These are phyloP conservation scores for Amphirosellinia nigrospora DNA, from an alignment of 495 filamentous ascomycete genomes.

Conservation along the genomic window DNA sequence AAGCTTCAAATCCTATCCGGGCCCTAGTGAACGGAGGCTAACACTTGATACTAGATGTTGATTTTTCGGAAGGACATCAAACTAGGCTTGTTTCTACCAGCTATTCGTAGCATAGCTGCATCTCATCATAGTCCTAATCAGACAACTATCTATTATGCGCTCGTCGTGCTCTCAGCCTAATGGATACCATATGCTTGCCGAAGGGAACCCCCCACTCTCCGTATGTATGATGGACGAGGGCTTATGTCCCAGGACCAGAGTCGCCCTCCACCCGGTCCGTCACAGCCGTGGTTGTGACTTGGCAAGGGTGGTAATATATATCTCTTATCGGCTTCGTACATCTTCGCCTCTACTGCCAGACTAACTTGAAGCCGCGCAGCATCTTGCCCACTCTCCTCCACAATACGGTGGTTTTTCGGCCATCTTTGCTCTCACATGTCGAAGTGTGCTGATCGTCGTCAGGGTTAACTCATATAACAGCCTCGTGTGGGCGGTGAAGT, in stretches of 20 bases:
- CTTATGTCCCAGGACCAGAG: constrained; percentile 19
- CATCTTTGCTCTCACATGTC: constrained; percentile 16
- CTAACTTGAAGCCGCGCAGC: neutral
- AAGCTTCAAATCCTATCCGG: neutral
- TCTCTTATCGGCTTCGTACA: constrained; percentile 23
- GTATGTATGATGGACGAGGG: constrained; percentile 16
- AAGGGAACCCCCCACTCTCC: constrained; percentile 23
- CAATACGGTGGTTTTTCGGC: constrained; percentile 19
- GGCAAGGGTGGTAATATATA: constrained; percentile 27
- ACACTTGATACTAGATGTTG: neutral
- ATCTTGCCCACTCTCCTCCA: constrained; percentile 17
- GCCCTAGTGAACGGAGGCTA: neutral
- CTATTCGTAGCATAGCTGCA: neutral
- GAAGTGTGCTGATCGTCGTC: neutral
- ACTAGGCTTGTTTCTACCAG: neutral
- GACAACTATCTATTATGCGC: constrained; percentile 2
- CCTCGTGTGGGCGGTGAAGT: constrained; percentile 21
- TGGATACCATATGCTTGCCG: constrained; percentile 18
- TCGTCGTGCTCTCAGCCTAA: constrained; percentile 6
- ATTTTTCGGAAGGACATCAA: neutral
- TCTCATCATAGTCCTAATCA: neutral
- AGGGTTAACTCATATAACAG: constrained; percentile 9
- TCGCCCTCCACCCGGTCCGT: constrained; percentile 27
- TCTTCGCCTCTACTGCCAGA: neutral
- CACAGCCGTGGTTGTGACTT: constrained; percentile 24